These are phyloP conservation scores for Mycena polygramma DNA, from an alignment of 768 basidiomycete genomes.

Conservation along the genomic window DNA sequence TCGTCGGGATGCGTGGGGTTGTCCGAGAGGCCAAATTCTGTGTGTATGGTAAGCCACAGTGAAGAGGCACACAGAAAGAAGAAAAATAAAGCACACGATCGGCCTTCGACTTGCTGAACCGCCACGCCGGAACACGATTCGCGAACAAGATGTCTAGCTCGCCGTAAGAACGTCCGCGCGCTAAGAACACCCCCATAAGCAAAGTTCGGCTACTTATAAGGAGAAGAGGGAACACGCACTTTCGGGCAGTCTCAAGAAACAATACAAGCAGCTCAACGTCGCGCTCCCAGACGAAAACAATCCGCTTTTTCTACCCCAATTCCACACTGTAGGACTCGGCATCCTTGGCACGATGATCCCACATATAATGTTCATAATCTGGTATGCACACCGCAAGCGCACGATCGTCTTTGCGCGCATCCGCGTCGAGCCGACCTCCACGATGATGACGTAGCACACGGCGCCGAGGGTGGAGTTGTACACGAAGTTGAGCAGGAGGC, in stretches of 20 bases:
- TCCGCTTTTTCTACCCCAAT: slow-evolving; percentile 43
- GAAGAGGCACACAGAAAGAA: no score
- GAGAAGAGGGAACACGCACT: slow-evolving; percentile 24
- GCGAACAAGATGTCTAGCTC: slow-evolving; percentile 41
- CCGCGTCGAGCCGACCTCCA: slow-evolving; percentile 39
- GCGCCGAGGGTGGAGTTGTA: slow-evolving; percentile 43
- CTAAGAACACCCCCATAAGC: neutral
- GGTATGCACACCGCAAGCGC: slow-evolving; percentile 38
- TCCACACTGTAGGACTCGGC: slow-evolving; percentile 41
- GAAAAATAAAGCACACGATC: slow-evolving; percentile 35
- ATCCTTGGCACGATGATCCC: slow-evolving; percentile 41
- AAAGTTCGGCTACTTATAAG: no score
- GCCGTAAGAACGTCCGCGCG: slow-evolving; percentile 35
- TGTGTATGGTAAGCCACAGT: neutral
- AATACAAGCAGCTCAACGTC: slow-evolving; percentile 34
- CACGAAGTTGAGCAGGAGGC: slow-evolving; percentile 40
- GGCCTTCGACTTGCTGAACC: slow-evolving; percentile 37
- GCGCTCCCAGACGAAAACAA: slow-evolving; percentile 40
- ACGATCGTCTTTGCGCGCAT: slow-evolving; percentile 42
- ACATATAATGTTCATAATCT: slow-evolving; percentile 39
- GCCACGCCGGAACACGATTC: slow-evolving; percentile 41
- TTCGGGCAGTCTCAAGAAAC: slow-evolving; percentile 38
- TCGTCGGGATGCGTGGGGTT: neutral
- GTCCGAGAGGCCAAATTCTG: slow-evolving; percentile 25
- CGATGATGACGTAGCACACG: slow-evolving; percentile 41